These are phyloP conservation scores for Exophiala sideris DNA, from an alignment of 2,329 filamentous ascomycete genomes.

Conservation along the genomic window DNA sequence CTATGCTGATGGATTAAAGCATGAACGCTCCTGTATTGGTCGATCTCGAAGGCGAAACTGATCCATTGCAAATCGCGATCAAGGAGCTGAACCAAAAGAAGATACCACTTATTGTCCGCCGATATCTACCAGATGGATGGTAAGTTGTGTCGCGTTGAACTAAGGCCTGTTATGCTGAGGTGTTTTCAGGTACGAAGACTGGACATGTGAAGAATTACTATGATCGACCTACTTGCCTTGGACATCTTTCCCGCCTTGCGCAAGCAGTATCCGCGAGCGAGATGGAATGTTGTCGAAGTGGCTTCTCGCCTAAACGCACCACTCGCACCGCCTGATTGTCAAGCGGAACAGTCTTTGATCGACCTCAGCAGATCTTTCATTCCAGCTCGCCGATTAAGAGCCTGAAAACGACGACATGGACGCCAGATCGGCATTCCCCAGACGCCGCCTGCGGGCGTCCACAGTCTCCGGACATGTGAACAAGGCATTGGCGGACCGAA, in stretches of 20 bases:
- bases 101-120: conserved; percentile 89
- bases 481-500: no score
- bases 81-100: conserved; percentile 98
- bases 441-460: no score
- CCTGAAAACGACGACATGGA: no score
- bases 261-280: neutral
- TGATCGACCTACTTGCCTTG: conserved; percentile 30
- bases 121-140: conserved; percentile 96
- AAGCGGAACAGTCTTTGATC: no score
- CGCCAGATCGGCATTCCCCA: no score
- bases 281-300: neutral
- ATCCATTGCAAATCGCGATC: conserved; percentile 93
- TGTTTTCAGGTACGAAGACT: conserved; percentile 83
- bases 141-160: conserved; percentile 49
- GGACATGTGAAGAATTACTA: conserved; percentile 94
- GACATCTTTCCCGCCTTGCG: conserved; percentile 3
- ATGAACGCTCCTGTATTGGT: conserved; percentile 98
- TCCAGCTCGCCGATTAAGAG: no score
- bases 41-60: conserved; percentile 94
- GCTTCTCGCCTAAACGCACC: neutral
- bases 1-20: conserved; percentile 49
- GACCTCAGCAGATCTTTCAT: no score
- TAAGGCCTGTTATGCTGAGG: conserved; percentile 22
- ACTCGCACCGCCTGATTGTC: neutral
- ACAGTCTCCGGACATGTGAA: no score